These are phyloP conservation scores for Anethum foeniculum DNA, from an alignment of 140 eudicot genomes.

Conservation along the genomic window DNA sequence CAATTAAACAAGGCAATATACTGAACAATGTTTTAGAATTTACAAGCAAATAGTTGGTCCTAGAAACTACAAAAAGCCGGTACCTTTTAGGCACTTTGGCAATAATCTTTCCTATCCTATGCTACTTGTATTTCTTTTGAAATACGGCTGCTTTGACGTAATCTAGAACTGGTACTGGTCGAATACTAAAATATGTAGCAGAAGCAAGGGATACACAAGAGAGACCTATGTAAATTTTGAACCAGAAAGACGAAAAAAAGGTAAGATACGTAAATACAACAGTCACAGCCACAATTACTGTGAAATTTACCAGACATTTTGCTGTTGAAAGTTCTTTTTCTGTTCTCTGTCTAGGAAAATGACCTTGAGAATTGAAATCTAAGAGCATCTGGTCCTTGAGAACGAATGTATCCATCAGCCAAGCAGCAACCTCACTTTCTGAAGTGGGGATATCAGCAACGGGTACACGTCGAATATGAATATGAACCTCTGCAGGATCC, in stretches of 20 bases:
- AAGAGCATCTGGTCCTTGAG: slow-evolving; percentile 62
- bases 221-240: slow-evolving; percentile 46
- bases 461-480: slow-evolving; percentile 63
- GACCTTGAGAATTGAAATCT: slow-evolving; percentile 51
- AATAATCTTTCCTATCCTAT: background rate
- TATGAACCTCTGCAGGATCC: slow-evolving; percentile 83
- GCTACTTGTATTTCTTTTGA: slow-evolving; percentile 16
- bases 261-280: slow-evolving; percentile 38
- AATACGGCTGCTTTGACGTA: slow-evolving; percentile 21
- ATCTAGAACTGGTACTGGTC: slow-evolving; percentile 32
- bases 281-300: slow-evolving; percentile 42
- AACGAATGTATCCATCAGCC: slow-evolving; percentile 47
- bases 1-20: background rate
- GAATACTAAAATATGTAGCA: slow-evolving; percentile 38
- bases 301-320: slow-evolving; percentile 44
- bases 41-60: slow-evolving; percentile 5
- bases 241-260: slow-evolving; percentile 54
- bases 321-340: slow-evolving; percentile 55
- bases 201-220: slow-evolving; percentile 50
- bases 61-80: background rate
- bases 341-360: slow-evolving; percentile 48
- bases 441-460: slow-evolving; percentile 45
- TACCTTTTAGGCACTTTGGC: background rate
- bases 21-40: background rate
- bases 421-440: slow-evolving; percentile 40